Conservation (phyloP, 2,329 filamentous ascomycete species). For the Myotisia sp. region DNA sequence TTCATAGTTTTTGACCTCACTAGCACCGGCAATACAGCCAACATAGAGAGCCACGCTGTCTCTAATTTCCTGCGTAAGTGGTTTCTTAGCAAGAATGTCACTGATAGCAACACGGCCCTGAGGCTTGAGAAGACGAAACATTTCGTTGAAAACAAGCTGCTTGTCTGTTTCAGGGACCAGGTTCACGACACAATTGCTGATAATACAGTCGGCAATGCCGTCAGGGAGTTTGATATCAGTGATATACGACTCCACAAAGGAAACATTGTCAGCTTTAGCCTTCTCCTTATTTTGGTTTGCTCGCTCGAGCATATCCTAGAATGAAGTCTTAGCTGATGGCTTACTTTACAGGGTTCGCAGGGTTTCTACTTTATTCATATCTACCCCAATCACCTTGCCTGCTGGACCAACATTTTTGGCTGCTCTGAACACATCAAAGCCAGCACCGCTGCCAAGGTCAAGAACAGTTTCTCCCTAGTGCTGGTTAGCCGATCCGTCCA, state of each 20-base stretch:
- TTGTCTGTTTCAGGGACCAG: slow-evolving; percentile 43
- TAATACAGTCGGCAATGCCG: slow-evolving; percentile 40
- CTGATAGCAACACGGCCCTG: slow-evolving; percentile 46
- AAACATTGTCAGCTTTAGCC: slow-evolving; percentile 30
- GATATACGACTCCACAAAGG: slow-evolving; percentile 40
- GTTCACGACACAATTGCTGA: slow-evolving; percentile 51
- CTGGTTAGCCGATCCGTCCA: too few species aligned
- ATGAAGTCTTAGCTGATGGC: not conserved
- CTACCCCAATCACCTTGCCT: slow-evolving; percentile 42
- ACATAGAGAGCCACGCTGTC: slow-evolving; percentile 41
- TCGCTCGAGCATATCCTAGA: slow-evolving; percentile 41
- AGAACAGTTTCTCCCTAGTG: slow-evolving; percentile 42
- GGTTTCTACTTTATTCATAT: slow-evolving; percentile 42
- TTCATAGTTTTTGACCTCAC: slow-evolving; percentile 39
- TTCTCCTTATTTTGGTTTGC: slow-evolving; percentile 34
- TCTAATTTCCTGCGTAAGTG: slow-evolving; percentile 36
- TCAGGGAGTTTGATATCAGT: slow-evolving; percentile 35
- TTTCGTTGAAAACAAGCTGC: slow-evolving; percentile 41
- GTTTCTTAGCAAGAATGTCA: slow-evolving; percentile 43
- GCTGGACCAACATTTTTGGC: slow-evolving; percentile 35
- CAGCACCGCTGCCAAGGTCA: slow-evolving; percentile 44
- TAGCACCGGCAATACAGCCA: slow-evolving; percentile 47
- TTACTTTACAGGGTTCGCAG: too few species aligned
- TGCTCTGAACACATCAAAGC: slow-evolving; percentile 45
- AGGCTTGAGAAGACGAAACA: slow-evolving; percentile 42